These are phyloP conservation scores for Coleophoma eucalyptorum DNA, from an alignment of 2,329 filamentous ascomycete genomes.

Conservation along the genomic window DNA sequence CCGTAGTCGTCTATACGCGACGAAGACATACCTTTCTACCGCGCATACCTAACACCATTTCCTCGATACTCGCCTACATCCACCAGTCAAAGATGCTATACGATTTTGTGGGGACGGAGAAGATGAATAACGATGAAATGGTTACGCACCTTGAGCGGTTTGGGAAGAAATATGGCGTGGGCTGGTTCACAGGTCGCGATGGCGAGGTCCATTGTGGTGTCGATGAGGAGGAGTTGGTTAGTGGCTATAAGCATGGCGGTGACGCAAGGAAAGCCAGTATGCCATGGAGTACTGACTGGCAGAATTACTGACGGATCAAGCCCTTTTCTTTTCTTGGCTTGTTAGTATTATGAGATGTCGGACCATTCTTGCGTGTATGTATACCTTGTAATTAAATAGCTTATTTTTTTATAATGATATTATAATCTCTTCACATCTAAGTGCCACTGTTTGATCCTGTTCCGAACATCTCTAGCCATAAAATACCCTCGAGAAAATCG, in stretches of 20 bases:
- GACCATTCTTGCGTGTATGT: too few relatives aligned
- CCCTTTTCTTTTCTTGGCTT: too few relatives aligned
- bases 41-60: conserved; percentile 75
- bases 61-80: conserved; percentile 71
- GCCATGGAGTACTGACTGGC: conserved; percentile 25
- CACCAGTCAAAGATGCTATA: conserved; percentile 79
- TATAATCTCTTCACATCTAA: too few relatives aligned
- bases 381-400: too few relatives aligned
- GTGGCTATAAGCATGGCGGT: conserved; percentile 55
- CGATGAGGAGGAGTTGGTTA: conserved; percentile 69
- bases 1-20: conserved; percentile 54
- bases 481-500: too few relatives aligned
- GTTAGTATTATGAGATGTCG: too few relatives aligned
- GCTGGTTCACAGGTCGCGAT: conserved; percentile 74
- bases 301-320: conserved; percentile 16
- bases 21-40: conserved; percentile 70
- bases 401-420: too few relatives aligned
- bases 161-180: conserved; percentile 69
- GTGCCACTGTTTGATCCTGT: too few relatives aligned
- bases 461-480: too few relatives aligned
- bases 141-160: conserved; percentile 51
- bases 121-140: conserved; percentile 54
- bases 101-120: conserved; percentile 67
- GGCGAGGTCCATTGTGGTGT: conserved; percentile 72
- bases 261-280: conserved; percentile 23